Base-by-base conservation (phyloP, 108 stramenopile genomes). In the Nannochloropsis oceanica region DNA sequence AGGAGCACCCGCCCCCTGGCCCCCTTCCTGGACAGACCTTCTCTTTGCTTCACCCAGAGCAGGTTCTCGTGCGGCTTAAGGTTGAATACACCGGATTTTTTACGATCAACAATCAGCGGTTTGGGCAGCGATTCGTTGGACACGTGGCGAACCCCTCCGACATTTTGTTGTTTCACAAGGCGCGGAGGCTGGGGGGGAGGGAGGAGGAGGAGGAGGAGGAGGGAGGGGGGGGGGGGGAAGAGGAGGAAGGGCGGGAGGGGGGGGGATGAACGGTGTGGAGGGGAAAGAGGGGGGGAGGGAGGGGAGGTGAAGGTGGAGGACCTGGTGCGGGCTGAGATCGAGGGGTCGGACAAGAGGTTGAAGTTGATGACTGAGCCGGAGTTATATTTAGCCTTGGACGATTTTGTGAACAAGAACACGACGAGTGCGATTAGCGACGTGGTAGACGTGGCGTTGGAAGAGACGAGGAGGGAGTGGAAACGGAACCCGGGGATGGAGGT, bases 61-160 rank as follows among this genome's bases (percentile, higher is more conserved):
- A 94, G 82, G 95, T 96, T 0, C 88, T 99, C 44, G 94, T 98
- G 26, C 94, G 98, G 25, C 90, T 99, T 18, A 92, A 92, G 79
- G 97, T 99, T 25, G 98, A 99, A 85, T 96, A 98, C 85, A 89
- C 96, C 42, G 96, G 96, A 22, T 98, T 98, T 87, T 89, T 94
- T 18, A 92, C 94, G 25, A 82, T 98, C 81, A 96, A 95, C 87
- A 96, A 95, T 89, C 95, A 96, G 86, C 89, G 95, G 24, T 93
- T 92, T 44, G 91, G 87, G 20, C 84, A 59, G 20, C 92, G 91
- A 44, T 98, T 96, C 90, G 93, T 96, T 59, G 95, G 94, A 12
- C 90, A 95, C 44, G 95, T 96, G 85, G 95, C 94, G 83, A 96
- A 96, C 92, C 93, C 94, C 22, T 86, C 93, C 27, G 94, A 95